Evolutionary conservation across 805 yeast genomes (phyloP), one percentile per base, ranked within the genome.

Genomic region (Kregervanrija delftensis): DNA sequence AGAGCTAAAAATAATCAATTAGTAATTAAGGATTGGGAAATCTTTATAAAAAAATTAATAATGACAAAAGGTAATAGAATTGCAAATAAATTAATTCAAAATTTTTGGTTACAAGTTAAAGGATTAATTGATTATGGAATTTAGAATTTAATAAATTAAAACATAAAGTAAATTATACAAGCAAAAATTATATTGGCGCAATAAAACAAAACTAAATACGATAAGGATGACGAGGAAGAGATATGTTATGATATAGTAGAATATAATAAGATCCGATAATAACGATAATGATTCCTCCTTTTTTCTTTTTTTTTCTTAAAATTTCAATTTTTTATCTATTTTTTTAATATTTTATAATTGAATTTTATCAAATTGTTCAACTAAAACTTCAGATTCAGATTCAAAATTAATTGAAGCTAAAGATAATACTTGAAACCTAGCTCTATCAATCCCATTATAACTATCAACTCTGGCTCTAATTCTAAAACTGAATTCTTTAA

Each of bases 391-490:
- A 47, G 80, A 72, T 63, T 86, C 95, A 32, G 71, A 71, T 44
- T 65, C 67, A 57, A 62, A 83, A 53, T 82, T 79, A 42, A 86
- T 56, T 35, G 69, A 69, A 42, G 70, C 69, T 28, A 83, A 52
- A 12, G 74, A 72, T 40, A 77, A 68, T 3, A 77, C 86, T 45
- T 82, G 82, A 60, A 83, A 87, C 61, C 96, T 77, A 13, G 86
- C 79, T 62, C 91, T 76, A 30, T 77, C 74, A 39, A 74, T 77
- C 42, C 89, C 96, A 55, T 89, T 84, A 63, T 86, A 93, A 49
- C 75, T 79, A 58, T 93, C 97, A 57, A 79, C 86, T 60, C 81
- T 78, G 11, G 95, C 96, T 57, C 85, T 79, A 43, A 90, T 61
- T 64, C 95, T 77, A 64, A 93, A 83, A 33, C 74, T 73, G 58